Evolutionary conservation across 192 early-diverging fungal species (phyloP).

Genomic region (Dimargaris cristalligena): DNA sequence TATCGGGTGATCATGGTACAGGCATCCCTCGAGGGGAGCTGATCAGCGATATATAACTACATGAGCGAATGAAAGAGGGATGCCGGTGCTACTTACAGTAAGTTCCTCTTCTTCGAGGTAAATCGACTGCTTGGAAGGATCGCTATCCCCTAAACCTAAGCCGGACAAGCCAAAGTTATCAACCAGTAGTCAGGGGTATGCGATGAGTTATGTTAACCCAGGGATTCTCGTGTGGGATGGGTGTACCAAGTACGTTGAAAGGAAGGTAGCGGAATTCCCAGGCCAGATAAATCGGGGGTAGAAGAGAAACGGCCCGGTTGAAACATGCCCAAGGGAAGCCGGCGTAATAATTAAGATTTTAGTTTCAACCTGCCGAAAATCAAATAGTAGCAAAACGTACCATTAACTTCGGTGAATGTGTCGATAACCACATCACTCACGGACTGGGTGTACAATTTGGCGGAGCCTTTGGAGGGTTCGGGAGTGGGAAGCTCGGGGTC

Average conservation of each 20-base stretch:
- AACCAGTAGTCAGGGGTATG: no score
- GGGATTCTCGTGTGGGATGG: no score
- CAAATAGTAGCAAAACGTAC: not conserved
- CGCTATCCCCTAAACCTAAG: no score
- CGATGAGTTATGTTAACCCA: no score
- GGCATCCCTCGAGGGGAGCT: no score
- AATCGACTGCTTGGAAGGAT: slow-evolving; percentile 28
- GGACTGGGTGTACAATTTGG: not conserved
- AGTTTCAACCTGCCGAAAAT: not conserved
- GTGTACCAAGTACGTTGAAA: not conserved
- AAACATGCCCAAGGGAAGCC: not conserved
- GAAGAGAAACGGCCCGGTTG: not conserved
- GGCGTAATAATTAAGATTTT: not conserved
- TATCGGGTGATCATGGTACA: no score
- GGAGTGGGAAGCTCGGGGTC: not conserved
- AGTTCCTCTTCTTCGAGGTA: slow-evolving; percentile 58
- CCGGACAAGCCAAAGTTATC: no score
- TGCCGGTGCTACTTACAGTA: slow-evolving; percentile 22
- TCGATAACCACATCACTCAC: not conserved
- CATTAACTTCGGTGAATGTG: not conserved
- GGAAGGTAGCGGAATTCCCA: not conserved
- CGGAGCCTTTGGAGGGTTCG: not conserved
- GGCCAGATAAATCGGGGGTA: not conserved
- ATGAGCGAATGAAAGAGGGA: no score
- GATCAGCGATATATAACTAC: no score